These are phyloP conservation scores for Bruguiera sexangula DNA, from an alignment of 345 rosid species.

Conservation along the genomic window DNA sequence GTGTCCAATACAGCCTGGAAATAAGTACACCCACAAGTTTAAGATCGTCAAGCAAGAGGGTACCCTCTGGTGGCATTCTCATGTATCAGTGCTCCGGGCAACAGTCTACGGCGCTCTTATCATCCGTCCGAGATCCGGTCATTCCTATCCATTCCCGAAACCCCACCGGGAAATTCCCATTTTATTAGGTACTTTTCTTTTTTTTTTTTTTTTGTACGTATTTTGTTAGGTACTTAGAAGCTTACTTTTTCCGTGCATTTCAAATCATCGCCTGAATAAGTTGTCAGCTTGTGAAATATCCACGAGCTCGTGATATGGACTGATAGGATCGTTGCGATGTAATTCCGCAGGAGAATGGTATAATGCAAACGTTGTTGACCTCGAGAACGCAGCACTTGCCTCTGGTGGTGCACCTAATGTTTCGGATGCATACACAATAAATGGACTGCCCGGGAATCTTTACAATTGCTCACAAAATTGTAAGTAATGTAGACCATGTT, in stretches of 20 bases:
- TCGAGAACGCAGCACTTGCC: conserved; percentile 51
- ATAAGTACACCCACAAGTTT: conserved; percentile 60
- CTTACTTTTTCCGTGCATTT: no score
- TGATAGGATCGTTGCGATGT: not conserved
- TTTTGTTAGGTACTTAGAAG: no score
- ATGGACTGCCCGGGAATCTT: conserved; percentile 84
- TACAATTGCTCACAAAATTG: conserved; percentile 69
- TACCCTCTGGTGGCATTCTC: conserved; percentile 98
- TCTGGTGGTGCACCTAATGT: conserved; percentile 51
- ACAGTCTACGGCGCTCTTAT: conserved; percentile 83
- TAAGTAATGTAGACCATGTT: conserved; percentile 19
- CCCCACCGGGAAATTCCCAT: conserved; percentile 73
- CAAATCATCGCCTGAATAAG: no score
- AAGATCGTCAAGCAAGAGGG: conserved; percentile 67
- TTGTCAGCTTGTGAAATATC: no score
- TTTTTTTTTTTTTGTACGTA: not conserved
- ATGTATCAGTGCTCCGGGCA: conserved; percentile 62
- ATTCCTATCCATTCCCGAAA: conserved; percentile 71
- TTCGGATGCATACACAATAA: conserved; percentile 83
- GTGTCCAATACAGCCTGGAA: conserved; percentile 72
- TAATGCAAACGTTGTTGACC: conserved; percentile 68
- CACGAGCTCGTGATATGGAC: no score
- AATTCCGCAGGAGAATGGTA: conserved; percentile 76
- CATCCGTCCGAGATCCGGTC: conserved; percentile 59
- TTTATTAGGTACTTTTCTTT: conserved; percentile 52